phyloP scores from a whole-genome alignment of 352 stramenopile genomes.

The Globisporangium megalacanthum region DNA sequence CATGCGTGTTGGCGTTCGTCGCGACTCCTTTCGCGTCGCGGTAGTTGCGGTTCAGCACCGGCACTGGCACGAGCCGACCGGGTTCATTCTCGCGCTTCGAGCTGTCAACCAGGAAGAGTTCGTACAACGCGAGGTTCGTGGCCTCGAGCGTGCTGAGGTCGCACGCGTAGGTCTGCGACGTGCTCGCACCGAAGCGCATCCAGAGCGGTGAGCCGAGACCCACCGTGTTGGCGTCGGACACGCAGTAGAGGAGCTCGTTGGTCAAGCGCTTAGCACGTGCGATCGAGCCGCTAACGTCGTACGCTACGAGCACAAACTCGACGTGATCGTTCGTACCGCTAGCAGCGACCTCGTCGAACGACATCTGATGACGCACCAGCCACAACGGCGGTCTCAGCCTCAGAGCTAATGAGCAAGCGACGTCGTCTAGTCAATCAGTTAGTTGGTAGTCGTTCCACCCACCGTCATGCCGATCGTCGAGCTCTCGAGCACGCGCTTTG shows the following conservation, averaged over 20 bases:
- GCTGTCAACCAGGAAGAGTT: slow-evolving; percentile 88
- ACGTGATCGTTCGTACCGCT: slow-evolving; percentile 55
- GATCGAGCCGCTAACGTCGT: slow-evolving; percentile 87
- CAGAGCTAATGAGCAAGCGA: not conserved
- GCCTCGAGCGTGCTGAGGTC: slow-evolving; percentile 47
- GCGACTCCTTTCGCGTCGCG: slow-evolving; percentile 46
- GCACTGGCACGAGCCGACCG: slow-evolving; percentile 74
- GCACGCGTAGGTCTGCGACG: slow-evolving; percentile 55
- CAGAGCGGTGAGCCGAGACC: slow-evolving; percentile 39
- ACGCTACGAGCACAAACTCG: slow-evolving; percentile 82
- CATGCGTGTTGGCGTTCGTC: slow-evolving; percentile 72
- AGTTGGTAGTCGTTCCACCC: not conserved
- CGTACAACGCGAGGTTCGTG: slow-evolving; percentile 70
- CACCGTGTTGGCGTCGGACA: slow-evolving; percentile 5
- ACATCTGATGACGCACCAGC: slow-evolving; percentile 47
- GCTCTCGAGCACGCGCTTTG: slow-evolving; percentile 52
- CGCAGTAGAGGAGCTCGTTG: slow-evolving; percentile 84
- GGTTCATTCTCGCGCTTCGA: slow-evolving; percentile 40
- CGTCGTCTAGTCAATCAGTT: not conserved
- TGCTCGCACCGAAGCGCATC: slow-evolving; percentile 75
- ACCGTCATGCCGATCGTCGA: slow-evolving; percentile 75
- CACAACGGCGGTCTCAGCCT: not conserved
- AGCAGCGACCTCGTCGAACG: slow-evolving; percentile 55
- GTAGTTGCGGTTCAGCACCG: slow-evolving; percentile 86
- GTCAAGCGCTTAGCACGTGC: slow-evolving; percentile 57